Evolutionary conservation across 2,329 filamentous ascomycete species (phyloP).

Genomic region (Alternaria conjuncta): DNA sequence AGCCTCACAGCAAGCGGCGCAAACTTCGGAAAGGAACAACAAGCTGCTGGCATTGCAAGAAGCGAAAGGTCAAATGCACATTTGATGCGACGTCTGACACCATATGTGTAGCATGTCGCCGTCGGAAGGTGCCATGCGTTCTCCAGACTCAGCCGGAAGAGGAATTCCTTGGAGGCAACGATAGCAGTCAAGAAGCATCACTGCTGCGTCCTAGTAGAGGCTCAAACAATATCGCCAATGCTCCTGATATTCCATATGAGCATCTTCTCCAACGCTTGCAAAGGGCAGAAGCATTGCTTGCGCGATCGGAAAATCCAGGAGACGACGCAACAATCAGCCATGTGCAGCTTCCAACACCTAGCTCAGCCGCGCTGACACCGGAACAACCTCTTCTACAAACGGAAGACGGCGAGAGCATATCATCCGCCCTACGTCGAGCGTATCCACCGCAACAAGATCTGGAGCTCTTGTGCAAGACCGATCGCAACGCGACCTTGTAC

Average conservation of each 20-base stretch:
- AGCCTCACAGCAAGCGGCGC: constrained; percentile 17
- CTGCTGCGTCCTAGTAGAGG: neutral
- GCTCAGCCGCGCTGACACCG: neutral
- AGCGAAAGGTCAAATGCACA: constrained; percentile 28
- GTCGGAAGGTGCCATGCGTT: constrained; percentile 23
- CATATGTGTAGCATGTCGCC: constrained; percentile 20
- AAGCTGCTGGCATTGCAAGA: constrained; percentile 36
- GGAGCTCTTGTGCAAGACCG: constrained; percentile 14
- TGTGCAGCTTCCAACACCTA: neutral
- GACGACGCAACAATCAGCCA: neutral
- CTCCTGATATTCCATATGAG: neutral
- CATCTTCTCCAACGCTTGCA: constrained; percentile 13
- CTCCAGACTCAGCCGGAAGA: constrained; percentile 26
- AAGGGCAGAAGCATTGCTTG: constrained; percentile 13
- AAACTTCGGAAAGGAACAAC: constrained; percentile 31
- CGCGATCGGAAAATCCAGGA: neutral
- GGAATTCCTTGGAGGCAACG: neutral
- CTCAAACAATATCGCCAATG: neutral
- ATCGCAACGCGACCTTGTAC: constrained; percentile 8
- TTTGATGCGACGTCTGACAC: constrained; percentile 8
- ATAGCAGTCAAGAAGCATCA: neutral
- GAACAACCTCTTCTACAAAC: neutral
- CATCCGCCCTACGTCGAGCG: constrained; percentile 7
- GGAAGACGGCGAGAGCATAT: constrained; percentile 10
- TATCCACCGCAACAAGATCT: constrained; percentile 19